These are phyloP conservation scores for Zygosaccharomyces sapae DNA, from an alignment of 1,139 yeast genomes.

Conservation along the genomic window DNA sequence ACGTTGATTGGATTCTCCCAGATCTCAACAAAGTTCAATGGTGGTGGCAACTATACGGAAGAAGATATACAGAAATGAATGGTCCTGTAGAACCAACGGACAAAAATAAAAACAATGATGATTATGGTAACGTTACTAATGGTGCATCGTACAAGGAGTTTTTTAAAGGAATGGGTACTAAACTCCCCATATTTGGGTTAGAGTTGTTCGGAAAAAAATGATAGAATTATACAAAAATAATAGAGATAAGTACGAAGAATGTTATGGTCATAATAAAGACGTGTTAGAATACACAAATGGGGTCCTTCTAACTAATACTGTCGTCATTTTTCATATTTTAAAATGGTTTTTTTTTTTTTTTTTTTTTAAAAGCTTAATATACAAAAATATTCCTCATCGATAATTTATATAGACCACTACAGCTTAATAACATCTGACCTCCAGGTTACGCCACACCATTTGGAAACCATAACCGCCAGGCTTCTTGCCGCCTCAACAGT, in stretches of 20 bases:
- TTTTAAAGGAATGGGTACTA: slow-evolving; percentile 12
- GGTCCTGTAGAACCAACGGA: slow-evolving; percentile 30
- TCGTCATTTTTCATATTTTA: not conserved
- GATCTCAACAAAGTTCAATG: slow-evolving; percentile 66
- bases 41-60: slow-evolving; percentile 85
- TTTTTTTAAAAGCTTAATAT: not conserved
- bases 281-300: too few species aligned
- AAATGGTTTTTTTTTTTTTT: not conserved
- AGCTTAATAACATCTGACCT: slow-evolving; percentile 36
- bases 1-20: slow-evolving; percentile 56
- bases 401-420: slow-evolving; percentile 8
- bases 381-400: not conserved
- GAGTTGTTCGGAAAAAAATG: slow-evolving; percentile 25
- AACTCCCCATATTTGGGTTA: slow-evolving; percentile 22
- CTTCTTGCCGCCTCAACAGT: slow-evolving; percentile 58
- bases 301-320: too few species aligned
- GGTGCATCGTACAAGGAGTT: slow-evolving; percentile 7
- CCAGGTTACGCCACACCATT: slow-evolving; percentile 75
- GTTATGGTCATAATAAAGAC: not conserved
- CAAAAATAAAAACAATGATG: not conserved
- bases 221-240: not conserved
- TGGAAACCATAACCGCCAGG: slow-evolving; percentile 61
- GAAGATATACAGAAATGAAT: slow-evolving; percentile 79
- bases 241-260: not conserved
- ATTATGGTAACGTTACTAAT: slow-evolving; percentile 1